phyloP scores from a whole-genome alignment of 169 alveolate species.

The Besnoitia besnoiti region DNA sequence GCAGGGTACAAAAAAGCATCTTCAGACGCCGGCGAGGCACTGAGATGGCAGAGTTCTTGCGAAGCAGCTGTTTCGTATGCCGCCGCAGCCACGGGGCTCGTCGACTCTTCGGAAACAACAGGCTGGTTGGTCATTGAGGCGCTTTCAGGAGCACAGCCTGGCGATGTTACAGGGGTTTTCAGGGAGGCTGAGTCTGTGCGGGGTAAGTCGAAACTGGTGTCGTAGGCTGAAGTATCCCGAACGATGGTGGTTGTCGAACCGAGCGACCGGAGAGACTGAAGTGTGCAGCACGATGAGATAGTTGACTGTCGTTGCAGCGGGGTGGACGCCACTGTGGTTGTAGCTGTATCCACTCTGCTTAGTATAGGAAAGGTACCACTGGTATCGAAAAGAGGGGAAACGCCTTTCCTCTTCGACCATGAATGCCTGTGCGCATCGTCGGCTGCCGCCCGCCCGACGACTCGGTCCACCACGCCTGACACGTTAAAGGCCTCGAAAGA shows the following conservation, averaged over 20 bases:
- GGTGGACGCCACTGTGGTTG: slow-evolving; percentile 5
- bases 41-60: too few relatives aligned
- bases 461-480: neutral
- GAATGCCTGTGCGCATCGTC: neutral
- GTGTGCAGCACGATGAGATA: neutral
- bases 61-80: too few relatives aligned
- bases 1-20: too few relatives aligned
- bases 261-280: neutral
- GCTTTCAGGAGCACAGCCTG: too few relatives aligned
- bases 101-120: too few relatives aligned
- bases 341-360: slow-evolving; percentile 6
- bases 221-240: neutral
- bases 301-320: slow-evolving; percentile 15
- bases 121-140: too few relatives aligned
- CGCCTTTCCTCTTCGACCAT: neutral
- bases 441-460: neutral
- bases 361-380: neutral
- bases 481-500: neutral
- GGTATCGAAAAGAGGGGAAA: neutral
- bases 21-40: too few relatives aligned
- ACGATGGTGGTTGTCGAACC: neutral
- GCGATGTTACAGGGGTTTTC: too few relatives aligned
- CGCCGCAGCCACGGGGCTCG: too few relatives aligned
- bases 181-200: neutral
- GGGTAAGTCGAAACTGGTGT: neutral